Evolutionary conservation across 108 stramenopile genomes (phyloP), one percentile per base, ranked within the genome.

Genomic region (Chaetoceros muelleri): DNA sequence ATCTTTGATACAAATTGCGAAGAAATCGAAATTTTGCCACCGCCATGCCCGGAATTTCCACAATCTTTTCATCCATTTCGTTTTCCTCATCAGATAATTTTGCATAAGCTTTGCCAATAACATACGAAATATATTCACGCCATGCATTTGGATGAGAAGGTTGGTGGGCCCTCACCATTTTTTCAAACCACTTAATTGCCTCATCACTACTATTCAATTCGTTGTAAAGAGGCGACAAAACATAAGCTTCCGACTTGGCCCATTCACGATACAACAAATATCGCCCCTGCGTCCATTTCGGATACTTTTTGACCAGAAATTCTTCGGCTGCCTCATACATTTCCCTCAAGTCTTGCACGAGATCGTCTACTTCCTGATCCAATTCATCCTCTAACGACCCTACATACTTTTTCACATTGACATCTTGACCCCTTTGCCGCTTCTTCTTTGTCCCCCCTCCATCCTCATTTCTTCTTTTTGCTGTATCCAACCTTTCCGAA

Each of bases 101-200:
- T 19, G 66, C 22, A 48, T 65, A 63, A 21, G 64, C 44, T 25
- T 46, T 44, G 47, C 64, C 24, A 21, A 75, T 53, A 21, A 10
- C 55, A 53, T 75, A 65, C 23, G 52, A 44, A 22, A 84, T 78
- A 49, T 80, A 87, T 22, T 55, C 61, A 46, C 61, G 56, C 65
- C 72, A 85, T 23, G 67, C 60, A 46, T 83, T 74, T 20, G 90
- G 90, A 69, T 85, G 79, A 21, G 80, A 46, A 20, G 89, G 89
- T 64, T 84, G 75, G 31, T 84, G 77, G 18, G 69, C 48, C 49
- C 80, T 81, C 28, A 76, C 71, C 1, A 74, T 50, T 52, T 74
- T 81, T 59, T 85, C 83, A 65, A 62, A 76, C 23, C 54, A 78
- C 46, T 53, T 69, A 28, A 57, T 30, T 57, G 61, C 67, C 51